Percentiles rank a stretch among this genome's conserved stretches.
These are phyloP conservation scores for Teratosphaeria nubilosa DNA, from an alignment of 2,329 filamentous ascomycete genomes.

Conservation along the genomic window DNA sequence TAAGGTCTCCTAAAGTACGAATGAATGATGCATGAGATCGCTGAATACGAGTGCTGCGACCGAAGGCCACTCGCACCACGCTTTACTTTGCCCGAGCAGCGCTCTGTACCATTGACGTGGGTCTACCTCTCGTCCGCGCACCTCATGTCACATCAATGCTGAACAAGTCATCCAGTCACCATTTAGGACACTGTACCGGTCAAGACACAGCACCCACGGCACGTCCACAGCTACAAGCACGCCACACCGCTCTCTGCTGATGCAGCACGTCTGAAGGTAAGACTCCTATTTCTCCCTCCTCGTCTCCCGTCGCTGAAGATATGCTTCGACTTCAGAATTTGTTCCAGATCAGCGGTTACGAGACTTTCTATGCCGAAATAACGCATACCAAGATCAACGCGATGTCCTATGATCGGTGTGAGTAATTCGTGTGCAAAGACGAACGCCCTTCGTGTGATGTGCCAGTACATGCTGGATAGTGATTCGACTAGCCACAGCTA, in stretches of 20 bases:
- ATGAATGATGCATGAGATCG: conserved; percentile 4
- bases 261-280: neutral
- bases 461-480: neutral
- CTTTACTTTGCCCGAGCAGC: neutral
- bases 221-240: neutral
- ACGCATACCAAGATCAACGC: neutral
- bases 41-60: neutral
- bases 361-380: neutral
- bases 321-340: neutral
- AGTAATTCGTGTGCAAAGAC: too few species aligned
- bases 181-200: neutral
- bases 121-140: neutral
- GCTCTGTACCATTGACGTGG: neutral
- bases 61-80: neutral
- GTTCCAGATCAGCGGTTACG: neutral
- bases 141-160: neutral
- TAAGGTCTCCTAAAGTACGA: conserved; percentile 17
- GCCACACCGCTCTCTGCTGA: neutral
- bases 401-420: neutral
- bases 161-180: neutral
- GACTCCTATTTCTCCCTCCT: neutral
- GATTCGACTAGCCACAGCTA: neutral
- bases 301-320: neutral
- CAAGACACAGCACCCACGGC: neutral
- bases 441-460: too few species aligned